phyloP scores from a whole-genome alignment of 108 stramenopile genomes.

The Skeletonema grethae region DNA sequence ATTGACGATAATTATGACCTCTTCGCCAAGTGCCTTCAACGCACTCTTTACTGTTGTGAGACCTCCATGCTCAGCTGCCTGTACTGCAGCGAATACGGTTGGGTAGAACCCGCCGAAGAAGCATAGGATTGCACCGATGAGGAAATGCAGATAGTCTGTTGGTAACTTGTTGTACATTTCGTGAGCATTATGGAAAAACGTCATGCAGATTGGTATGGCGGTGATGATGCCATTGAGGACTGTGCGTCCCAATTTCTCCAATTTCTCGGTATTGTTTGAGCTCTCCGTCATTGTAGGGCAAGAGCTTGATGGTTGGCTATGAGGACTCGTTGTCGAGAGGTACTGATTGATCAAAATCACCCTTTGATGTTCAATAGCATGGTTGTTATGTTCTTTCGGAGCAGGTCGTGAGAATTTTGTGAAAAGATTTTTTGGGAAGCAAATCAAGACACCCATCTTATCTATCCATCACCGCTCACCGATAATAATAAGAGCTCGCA shows the following conservation, averaged over 20 bases:
- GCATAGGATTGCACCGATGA: background rate
- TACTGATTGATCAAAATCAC: too few species aligned
- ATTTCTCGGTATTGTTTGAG: background rate
- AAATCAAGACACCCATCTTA: too few species aligned
- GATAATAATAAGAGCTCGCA: too few species aligned
- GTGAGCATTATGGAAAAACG: background rate
- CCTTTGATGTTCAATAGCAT: background rate
- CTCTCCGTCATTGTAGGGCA: background rate
- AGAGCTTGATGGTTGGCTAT: too few species aligned
- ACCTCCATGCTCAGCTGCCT: slow-evolving; percentile 90
- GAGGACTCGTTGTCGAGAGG: too few species aligned
- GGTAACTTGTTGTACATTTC: background rate
- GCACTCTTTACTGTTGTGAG: slow-evolving; percentile 64
- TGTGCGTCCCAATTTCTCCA: slow-evolving; percentile 2
- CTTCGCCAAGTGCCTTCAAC: slow-evolving; percentile 62
- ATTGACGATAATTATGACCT: slow-evolving; percentile 71
- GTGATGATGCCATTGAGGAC: background rate
- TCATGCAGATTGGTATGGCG: background rate
- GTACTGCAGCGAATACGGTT: slow-evolving; percentile 88
- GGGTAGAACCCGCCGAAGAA: slow-evolving; percentile 97
- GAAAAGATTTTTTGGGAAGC: too few species aligned
- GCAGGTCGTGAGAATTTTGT: too few species aligned
- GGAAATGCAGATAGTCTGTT: background rate
- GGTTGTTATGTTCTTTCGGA: background rate
- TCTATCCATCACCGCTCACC: too few species aligned